Evolutionary conservation across 2,329 filamentous ascomycete species (phyloP).

Genomic region (Dactylonectria estremocensis): DNA sequence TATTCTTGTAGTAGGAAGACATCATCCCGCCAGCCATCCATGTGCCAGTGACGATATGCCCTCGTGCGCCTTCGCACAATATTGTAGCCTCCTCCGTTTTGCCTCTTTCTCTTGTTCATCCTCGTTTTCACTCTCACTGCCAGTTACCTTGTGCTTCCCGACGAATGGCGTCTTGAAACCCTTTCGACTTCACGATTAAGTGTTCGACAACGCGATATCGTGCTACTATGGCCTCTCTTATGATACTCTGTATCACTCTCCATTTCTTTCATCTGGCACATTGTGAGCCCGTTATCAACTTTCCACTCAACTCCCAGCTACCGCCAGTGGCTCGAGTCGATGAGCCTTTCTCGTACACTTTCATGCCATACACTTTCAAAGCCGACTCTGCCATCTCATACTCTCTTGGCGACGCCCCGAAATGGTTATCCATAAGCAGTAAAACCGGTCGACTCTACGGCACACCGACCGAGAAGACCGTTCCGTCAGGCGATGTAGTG

Average conservation of each 20-base stretch:
- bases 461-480: slow-evolving; percentile 71
- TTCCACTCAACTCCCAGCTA: slow-evolving; percentile 88
- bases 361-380: slow-evolving; percentile 82
- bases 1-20: slow-evolving; percentile 43
- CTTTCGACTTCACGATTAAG: slow-evolving; percentile 36
- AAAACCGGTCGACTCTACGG: slow-evolving; percentile 77
- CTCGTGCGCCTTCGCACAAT: slow-evolving; percentile 32
- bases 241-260: slow-evolving; percentile 47
- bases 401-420: slow-evolving; percentile 74
- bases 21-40: slow-evolving; percentile 51
- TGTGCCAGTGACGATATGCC: slow-evolving; percentile 43
- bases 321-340: slow-evolving; percentile 82
- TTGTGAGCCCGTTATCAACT: slow-evolving; percentile 65
- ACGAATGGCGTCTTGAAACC: slow-evolving; percentile 41
- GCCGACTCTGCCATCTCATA: slow-evolving; percentile 77
- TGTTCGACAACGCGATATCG: slow-evolving; percentile 40
- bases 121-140: slow-evolving; percentile 33
- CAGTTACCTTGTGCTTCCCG: slow-evolving; percentile 20
- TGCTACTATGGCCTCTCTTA: slow-evolving; percentile 51
- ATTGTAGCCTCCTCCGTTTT: slow-evolving; percentile 23
- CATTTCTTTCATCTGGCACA: slow-evolving; percentile 50
- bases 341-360: slow-evolving; percentile 77
- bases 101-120: slow-evolving; percentile 33
- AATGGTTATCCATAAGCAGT: slow-evolving; percentile 83
- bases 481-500: slow-evolving; percentile 67